Percentiles rank a stretch among this genome's conserved stretches.
Conservation (phyloP, 2,329 filamentous ascomycete species). For the Fusarium illudens region DNA sequence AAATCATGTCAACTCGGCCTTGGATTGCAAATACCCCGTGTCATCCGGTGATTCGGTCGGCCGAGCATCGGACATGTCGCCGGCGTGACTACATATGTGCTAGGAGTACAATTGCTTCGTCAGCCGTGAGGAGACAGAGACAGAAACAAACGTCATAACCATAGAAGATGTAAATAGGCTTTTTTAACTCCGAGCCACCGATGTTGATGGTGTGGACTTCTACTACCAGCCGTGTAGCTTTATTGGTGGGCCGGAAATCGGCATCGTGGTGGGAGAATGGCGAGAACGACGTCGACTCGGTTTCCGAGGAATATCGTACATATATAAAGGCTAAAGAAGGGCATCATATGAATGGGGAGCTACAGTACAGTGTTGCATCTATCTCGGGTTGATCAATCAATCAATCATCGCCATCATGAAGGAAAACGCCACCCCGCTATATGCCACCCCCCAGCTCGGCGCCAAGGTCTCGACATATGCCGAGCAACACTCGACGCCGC, state of each 20-base stretch:
- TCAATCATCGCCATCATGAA: constrained; percentile 47
- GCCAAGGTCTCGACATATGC: constrained; percentile 55
- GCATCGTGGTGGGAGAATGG: constrained; percentile 10
- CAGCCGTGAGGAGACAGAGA: constrained; percentile 1
- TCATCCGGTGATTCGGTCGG: constrained; percentile 12
- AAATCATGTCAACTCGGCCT: neutral
- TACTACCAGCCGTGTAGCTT: neutral
- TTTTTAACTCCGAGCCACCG: constrained; percentile 30
- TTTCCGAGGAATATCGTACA: constrained; percentile 19
- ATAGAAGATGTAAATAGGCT: neutral
- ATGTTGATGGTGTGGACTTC: neutral
- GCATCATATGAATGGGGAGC: neutral
- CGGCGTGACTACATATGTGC: neutral
- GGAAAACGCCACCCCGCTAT: constrained; percentile 50
- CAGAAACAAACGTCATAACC: neutral
- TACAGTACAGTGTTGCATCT: neutral
- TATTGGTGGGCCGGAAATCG: constrained; percentile 28
- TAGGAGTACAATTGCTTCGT: too few relatives aligned
- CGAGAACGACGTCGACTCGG: constrained; percentile 25
- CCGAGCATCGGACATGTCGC: constrained; percentile 24
- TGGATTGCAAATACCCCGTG: constrained; percentile 8
- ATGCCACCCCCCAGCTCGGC: constrained; percentile 53
- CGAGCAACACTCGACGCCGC: constrained; percentile 50
- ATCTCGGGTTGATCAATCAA: neutral
- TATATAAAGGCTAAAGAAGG: neutral